A percentile compares a stretch with the other conserved stretches of the same genome.
phyloP scores from a whole-genome alignment of 108 stramenopile genomes.

The Chaetoceros muelleri region DNA sequence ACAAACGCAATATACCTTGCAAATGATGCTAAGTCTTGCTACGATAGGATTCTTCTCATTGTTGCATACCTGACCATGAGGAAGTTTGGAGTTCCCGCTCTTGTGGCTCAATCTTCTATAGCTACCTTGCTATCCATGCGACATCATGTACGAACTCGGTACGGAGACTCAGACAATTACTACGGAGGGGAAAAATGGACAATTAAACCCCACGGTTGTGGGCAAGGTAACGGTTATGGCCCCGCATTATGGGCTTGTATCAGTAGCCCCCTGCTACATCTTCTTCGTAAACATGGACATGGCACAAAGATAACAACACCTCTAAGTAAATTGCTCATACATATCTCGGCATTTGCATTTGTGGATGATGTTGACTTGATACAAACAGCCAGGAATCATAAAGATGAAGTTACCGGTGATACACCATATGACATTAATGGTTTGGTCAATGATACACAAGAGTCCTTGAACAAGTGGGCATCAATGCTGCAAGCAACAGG shows the following conservation, averaged over 20 bases:
- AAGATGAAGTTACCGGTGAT: no score
- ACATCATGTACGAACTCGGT: conserved; percentile 7
- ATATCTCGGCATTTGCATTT: conserved; percentile 6
- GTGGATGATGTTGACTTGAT: conserved; percentile 25
- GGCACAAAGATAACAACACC: conserved; percentile 2
- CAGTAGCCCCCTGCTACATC: conserved; percentile 9
- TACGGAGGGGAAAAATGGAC: background rate
- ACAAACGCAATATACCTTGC: no score
- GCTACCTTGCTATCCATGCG: conserved; percentile 2
- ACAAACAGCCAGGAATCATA: no score
- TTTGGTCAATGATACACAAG: no score
- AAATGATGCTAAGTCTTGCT: no score
- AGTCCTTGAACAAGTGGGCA: no score
- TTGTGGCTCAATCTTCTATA: background rate
- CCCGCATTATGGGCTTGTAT: conserved; percentile 23
- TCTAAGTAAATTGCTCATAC: background rate
- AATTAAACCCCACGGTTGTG: conserved; percentile 4
- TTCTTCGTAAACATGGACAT: conserved; percentile 1
- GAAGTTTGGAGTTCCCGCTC: conserved; percentile 2
- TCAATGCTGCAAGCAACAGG: no score
- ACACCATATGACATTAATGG: no score
- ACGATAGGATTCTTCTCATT: conserved; percentile 11
- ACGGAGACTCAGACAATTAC: conserved; percentile 1
- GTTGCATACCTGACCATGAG: conserved; percentile 8
- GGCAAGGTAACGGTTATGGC: conserved; percentile 26